These are phyloP conservation scores for Hypoxylon sp. DNA, from an alignment of 2,329 filamentous ascomycete genomes.

Conservation along the genomic window DNA sequence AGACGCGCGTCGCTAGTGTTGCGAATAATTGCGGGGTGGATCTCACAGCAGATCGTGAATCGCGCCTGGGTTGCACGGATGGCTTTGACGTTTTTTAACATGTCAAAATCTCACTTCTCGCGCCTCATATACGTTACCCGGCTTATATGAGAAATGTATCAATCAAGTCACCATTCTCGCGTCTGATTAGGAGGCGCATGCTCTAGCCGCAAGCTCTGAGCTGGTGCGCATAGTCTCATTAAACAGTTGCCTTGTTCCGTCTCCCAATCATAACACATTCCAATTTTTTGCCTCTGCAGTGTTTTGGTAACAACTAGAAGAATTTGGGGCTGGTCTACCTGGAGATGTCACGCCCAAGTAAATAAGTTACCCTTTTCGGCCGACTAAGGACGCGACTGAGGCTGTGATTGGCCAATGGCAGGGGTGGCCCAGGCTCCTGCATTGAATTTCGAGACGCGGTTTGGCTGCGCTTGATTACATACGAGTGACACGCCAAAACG, in stretches of 20 bases:
- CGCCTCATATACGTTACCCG: background rate
- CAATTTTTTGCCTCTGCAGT: constrained; percentile 7
- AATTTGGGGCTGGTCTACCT: constrained; percentile 36
- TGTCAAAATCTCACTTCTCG: background rate
- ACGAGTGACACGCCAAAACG: constrained; percentile 40
- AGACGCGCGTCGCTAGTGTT: background rate
- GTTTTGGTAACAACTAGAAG: constrained; percentile 31
- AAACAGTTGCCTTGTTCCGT: background rate
- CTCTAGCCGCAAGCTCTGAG: no score
- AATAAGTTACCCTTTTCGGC: constrained; percentile 46
- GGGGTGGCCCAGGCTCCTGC: constrained; percentile 24
- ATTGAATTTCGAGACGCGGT: constrained; percentile 37
- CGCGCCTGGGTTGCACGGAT: background rate
- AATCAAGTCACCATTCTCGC: background rate
- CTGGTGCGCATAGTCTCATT: no score
- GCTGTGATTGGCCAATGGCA: constrained; percentile 40
- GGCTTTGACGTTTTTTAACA: background rate
- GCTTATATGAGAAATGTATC: background rate
- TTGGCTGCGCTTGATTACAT: constrained; percentile 39
- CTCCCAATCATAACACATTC: constrained; percentile 17
- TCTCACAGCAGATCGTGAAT: background rate
- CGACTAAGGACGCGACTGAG: constrained; percentile 22
- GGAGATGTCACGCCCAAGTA: constrained; percentile 41
- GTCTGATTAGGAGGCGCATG: no score
- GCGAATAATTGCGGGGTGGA: background rate